Conservation (phyloP, 306 rosid genomes). For the Mimosa pudica region DNA sequence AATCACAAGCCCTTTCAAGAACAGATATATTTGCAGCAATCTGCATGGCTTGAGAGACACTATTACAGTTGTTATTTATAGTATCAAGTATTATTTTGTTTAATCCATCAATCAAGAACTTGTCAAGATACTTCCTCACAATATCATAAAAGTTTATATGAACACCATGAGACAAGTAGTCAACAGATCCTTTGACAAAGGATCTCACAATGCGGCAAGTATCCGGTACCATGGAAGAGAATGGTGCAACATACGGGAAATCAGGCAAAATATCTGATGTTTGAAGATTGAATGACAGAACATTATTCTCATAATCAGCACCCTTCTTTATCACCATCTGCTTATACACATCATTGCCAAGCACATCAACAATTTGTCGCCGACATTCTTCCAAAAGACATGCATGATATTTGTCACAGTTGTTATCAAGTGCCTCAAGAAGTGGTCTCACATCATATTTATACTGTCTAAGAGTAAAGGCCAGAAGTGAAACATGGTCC, state of each 20-base stretch:
- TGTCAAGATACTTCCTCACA: conserved; percentile 75
- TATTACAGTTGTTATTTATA: conserved; percentile 56
- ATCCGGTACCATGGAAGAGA: conserved; percentile 87
- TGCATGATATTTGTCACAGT: conserved; percentile 68
- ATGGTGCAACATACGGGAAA: conserved; percentile 82
- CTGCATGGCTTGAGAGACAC: conserved; percentile 90
- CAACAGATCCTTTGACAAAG: conserved; percentile 84
- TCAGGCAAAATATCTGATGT: conserved; percentile 79
- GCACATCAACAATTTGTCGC: conserved; percentile 51
- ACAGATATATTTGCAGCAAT: conserved; percentile 83
- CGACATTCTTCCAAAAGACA: conserved; percentile 79
- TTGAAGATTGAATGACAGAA: conserved; percentile 73
- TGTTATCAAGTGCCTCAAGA: conserved; percentile 67
- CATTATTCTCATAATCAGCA: conserved; percentile 69
- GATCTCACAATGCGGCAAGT: conserved; percentile 77
- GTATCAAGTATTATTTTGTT: conserved; percentile 65
- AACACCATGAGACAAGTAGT: conserved; percentile 69
- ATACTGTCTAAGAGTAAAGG: conserved; percentile 70
- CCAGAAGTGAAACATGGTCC: conserved; percentile 87
- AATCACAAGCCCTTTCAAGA: conserved; percentile 95
- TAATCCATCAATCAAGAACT: conserved; percentile 66
- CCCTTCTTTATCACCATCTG: conserved; percentile 89
- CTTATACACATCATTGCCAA: conserved; percentile 69
- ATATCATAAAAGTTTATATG: conserved; percentile 49
- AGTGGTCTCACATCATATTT: conserved; percentile 76